A percentile compares a stretch with the other conserved stretches of the same genome.
phyloP scores from a whole-genome alignment of 2,329 filamentous ascomycete genomes.

The Paraphoma chrysanthemicola region DNA sequence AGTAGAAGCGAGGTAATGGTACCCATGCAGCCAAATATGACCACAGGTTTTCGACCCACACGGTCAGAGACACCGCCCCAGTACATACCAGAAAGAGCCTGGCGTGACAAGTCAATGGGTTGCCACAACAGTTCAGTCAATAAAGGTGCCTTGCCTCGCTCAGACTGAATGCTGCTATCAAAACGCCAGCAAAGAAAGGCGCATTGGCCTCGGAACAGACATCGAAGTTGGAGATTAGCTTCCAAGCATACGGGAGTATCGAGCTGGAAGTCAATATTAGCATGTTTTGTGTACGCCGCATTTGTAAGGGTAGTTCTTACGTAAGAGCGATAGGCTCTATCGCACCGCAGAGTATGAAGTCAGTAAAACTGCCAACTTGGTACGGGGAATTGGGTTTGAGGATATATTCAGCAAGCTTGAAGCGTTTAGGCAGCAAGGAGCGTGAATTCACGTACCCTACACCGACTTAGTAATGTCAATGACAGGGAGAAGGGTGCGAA shows the following conservation, averaged over 20 bases:
- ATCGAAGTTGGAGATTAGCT: slow-evolving; percentile 47
- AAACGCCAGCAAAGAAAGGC: slow-evolving; percentile 83
- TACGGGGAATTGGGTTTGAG: too few species aligned
- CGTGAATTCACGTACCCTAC: too few species aligned
- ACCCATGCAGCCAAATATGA: slow-evolving; percentile 66
- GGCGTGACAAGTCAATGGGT: background rate
- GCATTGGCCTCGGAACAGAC: slow-evolving; percentile 53
- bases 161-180: slow-evolving; percentile 91
- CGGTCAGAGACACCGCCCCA: slow-evolving; percentile 50
- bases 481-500: too few species aligned
- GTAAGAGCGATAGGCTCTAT: slow-evolving; percentile 87
- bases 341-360: too few species aligned
- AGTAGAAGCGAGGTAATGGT: slow-evolving; percentile 84
- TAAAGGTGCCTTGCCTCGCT: slow-evolving; percentile 70
- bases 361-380: too few species aligned
- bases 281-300: background rate
- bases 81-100: slow-evolving; percentile 70
- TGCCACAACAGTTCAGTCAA: background rate
- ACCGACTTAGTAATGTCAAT: too few species aligned
- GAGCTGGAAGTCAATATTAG: slow-evolving; percentile 37
- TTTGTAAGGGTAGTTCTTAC: slow-evolving; percentile 42
- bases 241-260: slow-evolving; percentile 79
- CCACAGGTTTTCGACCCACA: slow-evolving; percentile 49
- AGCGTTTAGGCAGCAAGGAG: too few species aligned
- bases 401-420: too few species aligned